Conservation (phyloP, 768 basidiomycete genomes). For the Dentipellis fragilis region DNA sequence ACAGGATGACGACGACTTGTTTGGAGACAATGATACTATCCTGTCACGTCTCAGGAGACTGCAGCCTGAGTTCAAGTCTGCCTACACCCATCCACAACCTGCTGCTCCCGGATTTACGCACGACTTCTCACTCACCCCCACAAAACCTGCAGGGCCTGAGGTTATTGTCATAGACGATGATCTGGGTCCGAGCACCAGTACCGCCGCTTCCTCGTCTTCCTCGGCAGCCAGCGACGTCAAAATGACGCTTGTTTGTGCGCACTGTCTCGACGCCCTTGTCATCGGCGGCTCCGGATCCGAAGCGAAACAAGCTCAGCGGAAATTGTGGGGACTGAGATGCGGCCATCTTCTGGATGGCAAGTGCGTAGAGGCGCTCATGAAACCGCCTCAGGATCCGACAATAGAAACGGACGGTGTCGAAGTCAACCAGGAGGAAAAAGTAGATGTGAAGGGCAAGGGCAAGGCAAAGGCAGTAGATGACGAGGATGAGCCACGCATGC, state of each 20-base stretch:
- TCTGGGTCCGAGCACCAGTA: constrained; percentile 11
- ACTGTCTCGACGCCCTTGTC: constrained; percentile 55
- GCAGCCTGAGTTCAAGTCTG: constrained; percentile 38
- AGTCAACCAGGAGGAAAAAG: background rate
- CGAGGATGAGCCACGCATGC: background rate
- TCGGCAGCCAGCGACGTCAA: constrained; percentile 22
- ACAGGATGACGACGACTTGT: background rate
- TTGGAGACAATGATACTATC: background rate
- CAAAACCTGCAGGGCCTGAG: constrained; percentile 22
- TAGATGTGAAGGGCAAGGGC: background rate
- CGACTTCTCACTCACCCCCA: constrained; percentile 42
- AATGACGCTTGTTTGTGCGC: constrained; percentile 54
- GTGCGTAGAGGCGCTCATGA: constrained; percentile 51
- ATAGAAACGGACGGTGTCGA: background rate
- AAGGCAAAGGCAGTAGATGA: background rate
- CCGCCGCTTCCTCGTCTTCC: constrained; percentile 15
- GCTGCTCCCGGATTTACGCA: constrained; percentile 56
- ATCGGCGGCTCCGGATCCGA: constrained; percentile 31
- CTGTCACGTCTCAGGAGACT: background rate
- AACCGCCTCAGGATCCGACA: constrained; percentile 21
- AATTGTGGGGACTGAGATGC: constrained; percentile 65
- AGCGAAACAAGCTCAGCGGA: constrained; percentile 32
- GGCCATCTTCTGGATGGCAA: constrained; percentile 76
- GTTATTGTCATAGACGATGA: constrained; percentile 38
- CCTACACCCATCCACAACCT: constrained; percentile 55